Conservation (phyloP, 257 asterid species). For the Gentiana dahurica region DNA sequence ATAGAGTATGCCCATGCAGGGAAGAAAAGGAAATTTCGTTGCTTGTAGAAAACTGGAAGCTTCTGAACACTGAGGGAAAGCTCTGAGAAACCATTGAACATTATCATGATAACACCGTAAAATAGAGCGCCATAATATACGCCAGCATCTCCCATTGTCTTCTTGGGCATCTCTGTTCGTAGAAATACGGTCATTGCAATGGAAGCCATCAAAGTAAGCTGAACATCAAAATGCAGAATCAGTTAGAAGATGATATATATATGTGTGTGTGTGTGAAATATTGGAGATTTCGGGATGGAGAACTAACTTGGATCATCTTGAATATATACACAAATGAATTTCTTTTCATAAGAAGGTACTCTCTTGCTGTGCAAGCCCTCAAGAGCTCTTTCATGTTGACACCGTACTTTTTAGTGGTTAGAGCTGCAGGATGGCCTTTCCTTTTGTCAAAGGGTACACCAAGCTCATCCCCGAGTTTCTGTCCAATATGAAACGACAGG, state of each 20-base stretch:
- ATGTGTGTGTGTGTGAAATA: no score
- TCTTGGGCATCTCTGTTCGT: constrained; percentile 61
- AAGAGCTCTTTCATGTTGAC: constrained; percentile 8
- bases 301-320: constrained; percentile 9
- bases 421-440: constrained; percentile 9
- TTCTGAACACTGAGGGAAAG: constrained; percentile 67
- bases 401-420: constrained; percentile 5
- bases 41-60: constrained; percentile 90
- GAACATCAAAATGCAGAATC: constrained; percentile 14
- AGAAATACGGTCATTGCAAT: constrained; percentile 80
- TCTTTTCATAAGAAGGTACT: constrained; percentile 8
- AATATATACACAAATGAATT: constrained; percentile 10
- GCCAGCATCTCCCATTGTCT: constrained; percentile 63
- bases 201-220: constrained; percentile 54
- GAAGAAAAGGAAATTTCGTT: constrained; percentile 66
- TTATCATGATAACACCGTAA: constrained; percentile 61
- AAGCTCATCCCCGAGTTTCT: constrained; percentile 7
- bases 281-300: no score
- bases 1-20: constrained; percentile 86
- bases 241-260: no score
- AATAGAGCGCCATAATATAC: constrained; percentile 75
- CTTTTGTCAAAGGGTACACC: constrained; percentile 6
- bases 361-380: constrained; percentile 9
- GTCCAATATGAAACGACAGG: constrained; percentile 9
- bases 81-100: constrained; percentile 87